A percentile compares a stretch with the other conserved stretches of the same genome.
Evolutionary conservation across 805 yeast genomes (phyloP).

Genomic region (Nakazawaea ambrosiae): DNA sequence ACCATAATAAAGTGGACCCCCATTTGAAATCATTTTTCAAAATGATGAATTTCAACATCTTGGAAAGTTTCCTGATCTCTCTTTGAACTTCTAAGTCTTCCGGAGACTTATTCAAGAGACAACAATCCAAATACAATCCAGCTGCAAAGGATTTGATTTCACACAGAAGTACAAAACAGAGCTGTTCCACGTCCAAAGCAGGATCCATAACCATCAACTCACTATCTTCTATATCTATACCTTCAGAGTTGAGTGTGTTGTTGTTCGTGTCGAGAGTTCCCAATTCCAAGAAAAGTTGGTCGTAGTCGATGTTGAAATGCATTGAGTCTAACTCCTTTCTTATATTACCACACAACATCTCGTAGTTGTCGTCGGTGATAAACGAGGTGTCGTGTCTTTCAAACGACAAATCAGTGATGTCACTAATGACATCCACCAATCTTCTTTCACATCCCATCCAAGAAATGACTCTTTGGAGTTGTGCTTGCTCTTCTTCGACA

Average conservation of each 20-base stretch:
- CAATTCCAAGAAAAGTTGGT: slow-evolving; percentile 20
- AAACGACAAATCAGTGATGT: slow-evolving; percentile 27
- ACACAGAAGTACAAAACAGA: slow-evolving; percentile 22
- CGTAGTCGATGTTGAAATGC: slow-evolving; percentile 13
- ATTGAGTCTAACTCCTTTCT: slow-evolving; percentile 14
- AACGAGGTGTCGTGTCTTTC: slow-evolving; percentile 15
- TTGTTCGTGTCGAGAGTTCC: not conserved
- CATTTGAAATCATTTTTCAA: slow-evolving; percentile 23
- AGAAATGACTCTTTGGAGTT: slow-evolving; percentile 13
- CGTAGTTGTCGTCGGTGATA: slow-evolving; percentile 1
- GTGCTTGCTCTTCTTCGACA: slow-evolving; percentile 11
- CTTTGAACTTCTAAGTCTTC: slow-evolving; percentile 18
- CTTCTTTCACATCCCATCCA: slow-evolving; percentile 28
- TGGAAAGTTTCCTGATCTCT: slow-evolving; percentile 16
- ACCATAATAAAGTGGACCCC: slow-evolving; percentile 26
- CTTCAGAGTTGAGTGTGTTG: not conserved
- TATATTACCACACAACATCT: slow-evolving; percentile 2
- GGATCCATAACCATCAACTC: slow-evolving; percentile 5
- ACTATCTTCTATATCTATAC: slow-evolving; percentile 3
- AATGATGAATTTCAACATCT: slow-evolving; percentile 21
- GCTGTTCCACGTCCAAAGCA: slow-evolving; percentile 15
- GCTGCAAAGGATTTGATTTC: slow-evolving; percentile 23
- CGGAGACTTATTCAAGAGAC: slow-evolving; percentile 22
- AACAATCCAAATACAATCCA: slow-evolving; percentile 21
- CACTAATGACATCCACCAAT: slow-evolving; percentile 21